Conservation (phyloP, 2,329 filamentous ascomycete genomes). For the Bipolaris zeicola region DNA sequence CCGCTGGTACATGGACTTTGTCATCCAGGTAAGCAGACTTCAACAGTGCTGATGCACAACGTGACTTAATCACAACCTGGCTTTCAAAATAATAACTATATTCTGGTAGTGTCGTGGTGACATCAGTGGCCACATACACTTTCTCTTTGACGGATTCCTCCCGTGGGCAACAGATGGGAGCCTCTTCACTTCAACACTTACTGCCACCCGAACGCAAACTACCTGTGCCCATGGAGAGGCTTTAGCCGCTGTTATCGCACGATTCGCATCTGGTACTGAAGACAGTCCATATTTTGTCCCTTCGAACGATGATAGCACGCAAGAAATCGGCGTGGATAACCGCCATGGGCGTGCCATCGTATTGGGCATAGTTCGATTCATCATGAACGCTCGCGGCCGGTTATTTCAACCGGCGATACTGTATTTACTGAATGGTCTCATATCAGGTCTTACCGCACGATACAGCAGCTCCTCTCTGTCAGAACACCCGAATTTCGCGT, state of each 20-base stretch:
- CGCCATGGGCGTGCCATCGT: conserved; percentile 29
- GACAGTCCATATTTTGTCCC: background rate
- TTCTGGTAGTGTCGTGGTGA: conserved; percentile 6
- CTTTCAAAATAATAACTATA: background rate
- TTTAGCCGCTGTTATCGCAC: conserved; percentile 45
- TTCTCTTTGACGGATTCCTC: conserved; percentile 51
- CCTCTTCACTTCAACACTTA: conserved; percentile 51
- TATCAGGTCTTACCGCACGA: conserved; percentile 36
- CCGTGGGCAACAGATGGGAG: conserved; percentile 56
- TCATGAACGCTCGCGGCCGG: conserved; percentile 42
- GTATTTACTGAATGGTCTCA: conserved; percentile 52
- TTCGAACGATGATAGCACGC: background rate
- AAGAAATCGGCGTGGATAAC: conserved; percentile 7
- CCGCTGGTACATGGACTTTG: conserved; percentile 51
- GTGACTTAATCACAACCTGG: background rate
- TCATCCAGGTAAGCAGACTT: conserved; percentile 21
- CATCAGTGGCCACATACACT: conserved; percentile 22
- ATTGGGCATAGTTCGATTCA: conserved; percentile 41
- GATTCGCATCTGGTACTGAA: conserved; percentile 30
- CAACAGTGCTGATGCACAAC: background rate
- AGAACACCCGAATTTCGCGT: background rate
- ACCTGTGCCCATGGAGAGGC: conserved; percentile 50
- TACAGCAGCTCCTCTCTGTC: background rate
- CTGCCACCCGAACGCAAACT: conserved; percentile 34
- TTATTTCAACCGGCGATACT: conserved; percentile 51